Base-by-base conservation (phyloP, 192 early-diverging fungal genomes). In the Linnemannia elongata region DNA sequence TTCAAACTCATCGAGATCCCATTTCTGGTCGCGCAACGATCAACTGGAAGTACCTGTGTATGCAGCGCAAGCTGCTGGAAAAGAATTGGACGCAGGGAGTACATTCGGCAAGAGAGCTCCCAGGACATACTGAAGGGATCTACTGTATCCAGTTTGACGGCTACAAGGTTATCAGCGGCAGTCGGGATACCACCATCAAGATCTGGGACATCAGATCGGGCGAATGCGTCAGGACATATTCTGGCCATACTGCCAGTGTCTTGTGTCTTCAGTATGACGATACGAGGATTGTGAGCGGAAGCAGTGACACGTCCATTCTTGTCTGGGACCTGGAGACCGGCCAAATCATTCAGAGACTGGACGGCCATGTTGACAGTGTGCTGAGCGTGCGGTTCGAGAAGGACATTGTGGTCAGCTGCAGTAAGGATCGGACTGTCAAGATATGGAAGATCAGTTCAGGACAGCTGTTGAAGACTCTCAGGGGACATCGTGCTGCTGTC, bases 191-290 rank as follows among this genome's bases (percentile, higher is more conserved):
- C 47, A 91, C 90, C 8, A 92, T 94, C 85, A 96, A 96, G 83
- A 81, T 97, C 36, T 97, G 96, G 96, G 94, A 97, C 82, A 88
- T 95, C 52, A 78, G 89, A 22, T 91, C 94, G 8, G 90, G 91
- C 0, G 66, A 73, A 71, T 92, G 91, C 73, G 82, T 91, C 35
- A 85, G 89, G 39, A 96, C 96, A 6, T 92, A 96, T 66, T 54
- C 47, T 9, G 94, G 94, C 18, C 97, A 98, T 85, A 72, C 74
- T 4, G 96, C 92, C 13, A 96, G 95, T 42, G 97, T 98, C 13
- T 89, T 98, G 63, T 98, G 97, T 75, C 89, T 98, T 27, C 97
- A 98, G 72, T 97, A 93, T 60, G 91, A 97, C 71, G 91, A 90
- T 18, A 75, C 88, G 33, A 88, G 87, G 72, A 92, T 96, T 63